These are phyloP conservation scores for Aspergillus bombycis DNA, from an alignment of 2,329 filamentous ascomycete species.

Conservation along the genomic window DNA sequence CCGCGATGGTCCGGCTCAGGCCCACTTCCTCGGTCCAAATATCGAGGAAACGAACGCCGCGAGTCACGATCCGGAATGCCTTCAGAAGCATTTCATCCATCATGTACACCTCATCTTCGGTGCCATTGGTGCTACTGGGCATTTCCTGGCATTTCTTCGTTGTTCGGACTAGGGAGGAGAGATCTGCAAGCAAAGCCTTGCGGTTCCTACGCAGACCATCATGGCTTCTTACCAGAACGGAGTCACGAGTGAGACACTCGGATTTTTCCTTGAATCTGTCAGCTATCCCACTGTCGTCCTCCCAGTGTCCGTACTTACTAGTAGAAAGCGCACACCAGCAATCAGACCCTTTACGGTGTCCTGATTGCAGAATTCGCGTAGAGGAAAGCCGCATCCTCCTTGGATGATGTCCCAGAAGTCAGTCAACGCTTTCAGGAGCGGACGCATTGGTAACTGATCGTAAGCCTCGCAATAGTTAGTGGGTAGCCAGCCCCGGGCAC, in stretches of 20 bases:
- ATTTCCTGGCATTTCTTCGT: conserved; percentile 82
- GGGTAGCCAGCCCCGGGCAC: conserved; percentile 89
- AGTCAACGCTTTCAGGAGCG: conserved; percentile 79
- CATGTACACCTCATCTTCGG: conserved; percentile 53
- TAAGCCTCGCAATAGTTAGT: conserved; percentile 98
- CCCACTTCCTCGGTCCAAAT: conserved; percentile 68
- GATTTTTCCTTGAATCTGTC: conserved; percentile 72
- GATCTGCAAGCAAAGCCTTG: conserved; percentile 84
- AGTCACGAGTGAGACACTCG: conserved; percentile 83
- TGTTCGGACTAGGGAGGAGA: conserved; percentile 86
- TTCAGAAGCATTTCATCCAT: conserved; percentile 93
- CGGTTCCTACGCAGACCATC: conserved; percentile 77
- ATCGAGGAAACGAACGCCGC: conserved; percentile 87
- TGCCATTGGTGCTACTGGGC: conserved; percentile 55
- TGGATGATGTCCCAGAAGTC: conserved; percentile 91
- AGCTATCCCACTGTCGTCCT: neutral
- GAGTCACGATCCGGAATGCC: conserved; percentile 90
- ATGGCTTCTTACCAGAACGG: conserved; percentile 71
- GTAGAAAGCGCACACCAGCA: conserved; percentile 83
- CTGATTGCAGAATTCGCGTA: conserved; percentile 81
- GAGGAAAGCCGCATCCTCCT: conserved; percentile 74
- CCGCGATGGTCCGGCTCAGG: conserved; percentile 45
- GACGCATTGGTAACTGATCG: conserved; percentile 83
- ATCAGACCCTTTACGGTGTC: conserved; percentile 95
- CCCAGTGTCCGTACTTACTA: conserved; percentile 62